These are phyloP conservation scores for Cutaneotrichosporon curvatum DNA, from an alignment of 1,284 basidiomycete species.

Conservation along the genomic window DNA sequence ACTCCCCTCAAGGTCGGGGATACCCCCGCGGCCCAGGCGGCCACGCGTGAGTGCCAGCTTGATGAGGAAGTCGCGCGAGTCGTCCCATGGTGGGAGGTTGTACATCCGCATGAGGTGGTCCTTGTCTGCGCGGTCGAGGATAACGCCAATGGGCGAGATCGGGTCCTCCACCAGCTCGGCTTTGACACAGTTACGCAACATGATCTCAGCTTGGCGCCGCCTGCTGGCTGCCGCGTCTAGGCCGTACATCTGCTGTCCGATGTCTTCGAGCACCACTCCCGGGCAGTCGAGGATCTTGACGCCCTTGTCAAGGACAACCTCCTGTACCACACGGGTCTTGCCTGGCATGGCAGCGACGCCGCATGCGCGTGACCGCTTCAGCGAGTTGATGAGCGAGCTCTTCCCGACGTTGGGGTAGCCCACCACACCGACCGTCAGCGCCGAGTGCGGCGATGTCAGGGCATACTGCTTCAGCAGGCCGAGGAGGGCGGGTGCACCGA, in stretches of 20 bases:
- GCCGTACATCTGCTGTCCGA: constrained; percentile 39
- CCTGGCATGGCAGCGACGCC: constrained; percentile 92
- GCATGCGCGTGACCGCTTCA: constrained; percentile 80
- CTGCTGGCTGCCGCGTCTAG: constrained; percentile 22
- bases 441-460: constrained; percentile 56
- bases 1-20: constrained; percentile 76
- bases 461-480: constrained; percentile 88
- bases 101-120: constrained; percentile 73
- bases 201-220: constrained; percentile 58
- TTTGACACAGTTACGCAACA: constrained; percentile 86
- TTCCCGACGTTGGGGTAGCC: constrained; percentile 98
- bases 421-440: constrained; percentile 85
- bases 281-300: constrained; percentile 91
- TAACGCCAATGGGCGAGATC: constrained; percentile 79
- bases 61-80: constrained; percentile 77
- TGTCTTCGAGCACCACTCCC: constrained; percentile 70
- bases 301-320: constrained; percentile 84
- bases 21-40: constrained; percentile 79
- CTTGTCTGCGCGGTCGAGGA: constrained; percentile 61
- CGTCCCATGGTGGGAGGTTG: constrained; percentile 63
- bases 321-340: constrained; percentile 91
- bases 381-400: constrained; percentile 87
- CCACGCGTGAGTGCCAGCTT: constrained; percentile 84
- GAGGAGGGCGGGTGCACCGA: constrained; percentile 57
- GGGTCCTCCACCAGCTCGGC: constrained; percentile 89